Conservation (phyloP, 352 stramenopile genomes). For the Phytopythium delawarense region DNA sequence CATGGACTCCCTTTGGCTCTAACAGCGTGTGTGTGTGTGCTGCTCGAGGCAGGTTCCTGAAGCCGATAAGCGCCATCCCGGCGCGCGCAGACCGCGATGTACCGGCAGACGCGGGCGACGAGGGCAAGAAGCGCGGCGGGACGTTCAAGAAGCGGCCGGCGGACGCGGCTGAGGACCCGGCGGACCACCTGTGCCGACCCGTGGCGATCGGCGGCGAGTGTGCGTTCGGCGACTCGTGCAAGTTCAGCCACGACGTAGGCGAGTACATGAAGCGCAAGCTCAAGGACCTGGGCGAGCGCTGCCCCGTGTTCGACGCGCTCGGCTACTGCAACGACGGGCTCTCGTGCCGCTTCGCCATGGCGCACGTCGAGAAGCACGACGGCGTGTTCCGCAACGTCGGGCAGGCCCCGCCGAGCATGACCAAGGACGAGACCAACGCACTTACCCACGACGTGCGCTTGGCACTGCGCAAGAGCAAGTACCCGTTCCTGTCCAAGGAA, state of each 20-base stretch:
- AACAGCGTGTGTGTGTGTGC: background rate
- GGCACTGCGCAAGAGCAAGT: conserved; percentile 91
- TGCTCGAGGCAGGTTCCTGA: conserved; percentile 49
- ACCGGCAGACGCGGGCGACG: conserved; percentile 12
- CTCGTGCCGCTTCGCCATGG: conserved; percentile 88
- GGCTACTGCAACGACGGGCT: conserved; percentile 92
- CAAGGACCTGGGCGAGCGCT: conserved; percentile 74
- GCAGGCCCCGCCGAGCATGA: conserved; percentile 18
- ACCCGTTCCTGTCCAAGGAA: conserved; percentile 84
- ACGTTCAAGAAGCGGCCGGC: conserved; percentile 88
- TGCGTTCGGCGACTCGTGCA: conserved; percentile 72
- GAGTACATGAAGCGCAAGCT: conserved; percentile 85
- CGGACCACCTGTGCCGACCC: conserved; percentile 59
- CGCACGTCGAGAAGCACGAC: conserved; percentile 73
- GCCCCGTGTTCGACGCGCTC: conserved; percentile 73
- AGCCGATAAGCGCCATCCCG: conserved; percentile 29
- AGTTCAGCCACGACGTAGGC: conserved; percentile 82
- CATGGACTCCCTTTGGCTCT: background rate
- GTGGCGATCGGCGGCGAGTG: conserved; percentile 62
- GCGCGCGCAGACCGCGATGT: conserved; percentile 1
- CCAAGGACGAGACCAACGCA: conserved; percentile 76
- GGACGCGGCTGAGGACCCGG: conserved; percentile 56
- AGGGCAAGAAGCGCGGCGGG: conserved; percentile 31
- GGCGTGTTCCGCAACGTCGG: conserved; percentile 45
- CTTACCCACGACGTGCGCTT: conserved; percentile 79